These are phyloP conservation scores for Plasmodium malariae DNA, from an alignment of 169 alveolate genomes.

Conservation along the genomic window DNA sequence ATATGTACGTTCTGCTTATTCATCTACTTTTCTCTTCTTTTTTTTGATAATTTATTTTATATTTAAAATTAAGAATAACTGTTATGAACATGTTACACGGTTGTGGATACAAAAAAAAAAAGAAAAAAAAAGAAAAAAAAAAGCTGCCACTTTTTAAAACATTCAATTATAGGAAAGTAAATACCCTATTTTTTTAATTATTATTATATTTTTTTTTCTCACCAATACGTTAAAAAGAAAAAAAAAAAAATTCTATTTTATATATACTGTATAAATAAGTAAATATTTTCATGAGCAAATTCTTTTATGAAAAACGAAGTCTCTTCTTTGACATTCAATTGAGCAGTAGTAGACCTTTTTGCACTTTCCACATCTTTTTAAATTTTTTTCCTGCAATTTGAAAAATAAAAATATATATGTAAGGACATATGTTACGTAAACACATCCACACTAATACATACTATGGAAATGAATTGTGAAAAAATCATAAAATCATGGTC, in stretches of 20 bases:
- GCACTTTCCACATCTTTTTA: slow-evolving; percentile 88
- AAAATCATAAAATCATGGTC: too few species aligned
- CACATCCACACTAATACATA: too few species aligned
- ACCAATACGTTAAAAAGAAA: too few species aligned
- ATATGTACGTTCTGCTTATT: too few species aligned
- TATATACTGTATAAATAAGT: too few species aligned
- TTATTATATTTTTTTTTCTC: too few species aligned
- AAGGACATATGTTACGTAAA: too few species aligned
- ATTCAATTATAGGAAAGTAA: too few species aligned
- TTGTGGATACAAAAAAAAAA: background rate
- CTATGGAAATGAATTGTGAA: background rate
- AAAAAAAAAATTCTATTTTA: too few species aligned
- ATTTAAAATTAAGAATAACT: background rate
- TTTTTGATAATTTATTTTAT: background rate
- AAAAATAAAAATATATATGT: background rate
- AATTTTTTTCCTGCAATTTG: slow-evolving; percentile 40
- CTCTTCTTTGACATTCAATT: slow-evolving; percentile 89
- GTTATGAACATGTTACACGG: background rate
- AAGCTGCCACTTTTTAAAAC: too few species aligned
- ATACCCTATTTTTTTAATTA: too few species aligned
- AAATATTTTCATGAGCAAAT: slow-evolving; percentile 82
- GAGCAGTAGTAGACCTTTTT: slow-evolving; percentile 90
- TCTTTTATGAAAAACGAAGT: slow-evolving; percentile 90
- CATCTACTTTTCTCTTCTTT: background rate
- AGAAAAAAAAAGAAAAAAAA: too few species aligned